Conservation (phyloP, 2,329 filamentous ascomycete species). For the Calonectria multiphialidica region DNA sequence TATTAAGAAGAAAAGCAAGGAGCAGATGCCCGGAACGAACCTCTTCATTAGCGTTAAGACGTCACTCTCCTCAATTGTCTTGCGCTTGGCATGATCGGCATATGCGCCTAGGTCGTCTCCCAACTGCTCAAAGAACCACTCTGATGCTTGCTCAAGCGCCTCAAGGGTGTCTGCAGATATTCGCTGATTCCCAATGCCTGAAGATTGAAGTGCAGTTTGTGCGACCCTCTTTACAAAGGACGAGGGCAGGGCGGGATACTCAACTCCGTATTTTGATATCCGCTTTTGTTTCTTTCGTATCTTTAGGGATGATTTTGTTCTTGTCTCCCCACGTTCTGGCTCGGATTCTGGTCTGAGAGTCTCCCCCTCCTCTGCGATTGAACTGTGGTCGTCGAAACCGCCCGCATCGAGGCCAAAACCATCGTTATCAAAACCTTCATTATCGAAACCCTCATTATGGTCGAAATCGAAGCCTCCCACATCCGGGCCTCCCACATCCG, state of each 20-base stretch:
- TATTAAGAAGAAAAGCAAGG: slow-evolving; percentile 32
- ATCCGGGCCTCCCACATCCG: slow-evolving; percentile 23
- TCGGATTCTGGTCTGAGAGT: neutral
- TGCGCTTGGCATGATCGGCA: slow-evolving; percentile 84
- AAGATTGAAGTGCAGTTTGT: slow-evolving; percentile 76
- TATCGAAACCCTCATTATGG: slow-evolving; percentile 17
- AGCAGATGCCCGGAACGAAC: slow-evolving; percentile 62
- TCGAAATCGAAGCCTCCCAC: slow-evolving; percentile 30
- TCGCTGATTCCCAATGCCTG: slow-evolving; percentile 74
- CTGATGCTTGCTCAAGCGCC: slow-evolving; percentile 83
- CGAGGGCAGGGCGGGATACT: slow-evolving; percentile 80
- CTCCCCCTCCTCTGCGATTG: slow-evolving; percentile 21
- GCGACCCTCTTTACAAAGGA: slow-evolving; percentile 81
- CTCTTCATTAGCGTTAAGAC: slow-evolving; percentile 85
- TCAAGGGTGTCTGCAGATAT: slow-evolving; percentile 80
- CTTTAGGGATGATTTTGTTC: slow-evolving; percentile 26
- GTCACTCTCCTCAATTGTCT: slow-evolving; percentile 88
- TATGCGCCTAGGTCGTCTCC: slow-evolving; percentile 85
- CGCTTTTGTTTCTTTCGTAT: slow-evolving; percentile 54
- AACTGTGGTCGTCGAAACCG: slow-evolving; percentile 40
- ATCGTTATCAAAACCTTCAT: slow-evolving; percentile 28
- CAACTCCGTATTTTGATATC: slow-evolving; percentile 77
- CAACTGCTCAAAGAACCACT: slow-evolving; percentile 93
- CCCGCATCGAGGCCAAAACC: slow-evolving; percentile 33
- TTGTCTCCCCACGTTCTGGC: neutral